Base-by-base conservation (phyloP, 352 stramenopile genomes). In the Globisporangium carolinianum region DNA sequence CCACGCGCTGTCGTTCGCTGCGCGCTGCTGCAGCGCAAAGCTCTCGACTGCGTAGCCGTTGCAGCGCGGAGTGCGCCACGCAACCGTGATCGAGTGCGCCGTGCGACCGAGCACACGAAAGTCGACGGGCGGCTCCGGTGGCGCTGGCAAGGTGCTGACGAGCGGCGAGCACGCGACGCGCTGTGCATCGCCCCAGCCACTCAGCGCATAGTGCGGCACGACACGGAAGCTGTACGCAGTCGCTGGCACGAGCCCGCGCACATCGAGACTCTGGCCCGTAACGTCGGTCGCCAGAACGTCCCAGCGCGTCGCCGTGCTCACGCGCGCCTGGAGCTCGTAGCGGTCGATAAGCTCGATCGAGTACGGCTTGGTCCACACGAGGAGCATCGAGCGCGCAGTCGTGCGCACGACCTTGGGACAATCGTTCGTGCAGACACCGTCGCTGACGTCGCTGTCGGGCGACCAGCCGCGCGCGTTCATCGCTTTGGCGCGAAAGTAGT, bases 351-450 rank as follows among this genome's bases (percentile, higher is more conserved):
- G 50, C 24, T 83, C 71, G 2, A 64, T 70, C 9, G 66, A 75
- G 51, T 83, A 83, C 47, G 76, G 73, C 24, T 79, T 81, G 1
- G 72, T 67, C 76, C 76, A 87, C 17, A 76, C 69, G 5, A 87
- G 58, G 6, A 56, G 64, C 54, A 83, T 64, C 15, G 63, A 71
- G 7, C 71, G 64, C 5, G 67, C 57, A 0, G 46, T 64, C 37
- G 54, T 58, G 0, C 43, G 11, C 5, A 80, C 72, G n/a, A 80
- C 47, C 46, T 82, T 76, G 0, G 73, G 76, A 2, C 62, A 67
- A n/a, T 78, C 70, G 15, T 84, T 83, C 1, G 74, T 87, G 45
- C 67, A 80, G 36, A 87, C 75, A 0, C 71, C 74, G 42, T 76
- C 66, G 50, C 72, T 84, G 39, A 74, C 53, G 39, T 81, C 72